Evolutionary conservation across 352 stramenopile genomes (phyloP).

Genomic region (Pythium brassicae): DNA sequence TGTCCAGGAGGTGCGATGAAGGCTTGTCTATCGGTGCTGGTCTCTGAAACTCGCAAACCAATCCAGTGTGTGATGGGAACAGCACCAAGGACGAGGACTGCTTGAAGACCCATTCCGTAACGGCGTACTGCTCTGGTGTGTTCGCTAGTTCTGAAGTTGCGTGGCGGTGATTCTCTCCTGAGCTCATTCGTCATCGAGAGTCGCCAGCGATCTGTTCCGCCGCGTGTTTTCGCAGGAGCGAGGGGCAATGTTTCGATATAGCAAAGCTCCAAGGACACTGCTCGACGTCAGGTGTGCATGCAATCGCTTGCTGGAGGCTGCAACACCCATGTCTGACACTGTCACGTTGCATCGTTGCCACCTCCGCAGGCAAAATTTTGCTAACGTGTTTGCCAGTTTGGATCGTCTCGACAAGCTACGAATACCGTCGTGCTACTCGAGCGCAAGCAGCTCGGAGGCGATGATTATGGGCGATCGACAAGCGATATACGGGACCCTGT

Average conservation of each 20-base stretch:
- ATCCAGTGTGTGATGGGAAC: not conserved
- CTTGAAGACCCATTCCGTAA: conserved; percentile 18
- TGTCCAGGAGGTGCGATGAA: conserved; percentile 6
- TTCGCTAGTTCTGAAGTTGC: not conserved
- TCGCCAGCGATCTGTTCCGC: conserved; percentile 3
- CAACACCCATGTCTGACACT: not conserved
- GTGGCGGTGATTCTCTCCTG: not conserved
- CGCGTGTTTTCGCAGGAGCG: not conserved
- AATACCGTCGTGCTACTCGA: conserved; percentile 15
- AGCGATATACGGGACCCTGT: conserved; percentile 40
- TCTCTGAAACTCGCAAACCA: not conserved
- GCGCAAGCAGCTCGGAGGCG: conserved; percentile 22
- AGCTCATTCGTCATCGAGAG: conserved; percentile 3
- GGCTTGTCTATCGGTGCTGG: not conserved
- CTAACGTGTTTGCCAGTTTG: conserved; percentile 19
- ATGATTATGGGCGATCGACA: conserved; percentile 45
- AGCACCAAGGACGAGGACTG: conserved; percentile 3
- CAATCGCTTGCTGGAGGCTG: not conserved
- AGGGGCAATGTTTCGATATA: not conserved
- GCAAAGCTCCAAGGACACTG: conserved; percentile 11
- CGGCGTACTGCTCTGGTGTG: conserved; percentile 14
- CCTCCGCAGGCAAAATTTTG: conserved; percentile 28
- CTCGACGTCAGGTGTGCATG: conserved; percentile 9
- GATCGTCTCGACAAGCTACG: not conserved
- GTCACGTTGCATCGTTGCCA: not conserved